These are phyloP conservation scores for Brassica balearica DNA, from an alignment of 441 rosid species.

Conservation along the genomic window DNA sequence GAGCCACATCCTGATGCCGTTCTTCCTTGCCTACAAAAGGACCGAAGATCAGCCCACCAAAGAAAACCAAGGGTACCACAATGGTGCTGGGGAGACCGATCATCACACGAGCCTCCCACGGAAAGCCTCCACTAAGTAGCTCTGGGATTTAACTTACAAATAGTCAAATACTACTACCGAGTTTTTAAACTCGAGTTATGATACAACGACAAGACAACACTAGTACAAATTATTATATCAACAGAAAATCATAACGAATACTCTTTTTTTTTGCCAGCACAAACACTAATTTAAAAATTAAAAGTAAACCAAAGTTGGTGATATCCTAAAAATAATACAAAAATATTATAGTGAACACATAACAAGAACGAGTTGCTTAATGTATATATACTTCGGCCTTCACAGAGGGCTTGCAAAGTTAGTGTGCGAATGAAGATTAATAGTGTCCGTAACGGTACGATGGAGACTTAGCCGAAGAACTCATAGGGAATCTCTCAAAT, in stretches of 20 bases:
- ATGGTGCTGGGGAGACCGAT: no score
- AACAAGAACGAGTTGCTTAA: slow-evolving; percentile 2
- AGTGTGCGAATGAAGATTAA: background rate
- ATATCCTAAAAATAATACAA: background rate
- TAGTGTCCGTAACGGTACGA: slow-evolving; percentile 10
- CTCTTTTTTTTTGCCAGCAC: background rate
- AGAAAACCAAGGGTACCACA: no score
- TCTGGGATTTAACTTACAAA: background rate
- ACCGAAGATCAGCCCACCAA: no score
- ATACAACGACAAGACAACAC: background rate
- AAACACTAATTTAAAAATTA: background rate
- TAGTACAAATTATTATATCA: background rate
- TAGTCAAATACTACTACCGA: background rate
- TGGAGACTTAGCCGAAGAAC: slow-evolving; percentile 1
- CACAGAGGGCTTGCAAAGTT: background rate
- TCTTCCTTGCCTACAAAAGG: no score
- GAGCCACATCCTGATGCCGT: no score
- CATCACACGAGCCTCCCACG: no score
- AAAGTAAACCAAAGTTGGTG: background rate
- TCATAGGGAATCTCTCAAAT: slow-evolving; percentile 61
- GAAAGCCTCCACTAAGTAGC: background rate
- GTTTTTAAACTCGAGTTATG: background rate
- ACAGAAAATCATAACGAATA: background rate
- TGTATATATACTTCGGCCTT: slow-evolving; percentile 1
- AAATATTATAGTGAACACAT: slow-evolving; percentile 3